These are phyloP conservation scores for Kwoniella mangroviensis DNA, from an alignment of 768 basidiomycete species.

Conservation along the genomic window DNA sequence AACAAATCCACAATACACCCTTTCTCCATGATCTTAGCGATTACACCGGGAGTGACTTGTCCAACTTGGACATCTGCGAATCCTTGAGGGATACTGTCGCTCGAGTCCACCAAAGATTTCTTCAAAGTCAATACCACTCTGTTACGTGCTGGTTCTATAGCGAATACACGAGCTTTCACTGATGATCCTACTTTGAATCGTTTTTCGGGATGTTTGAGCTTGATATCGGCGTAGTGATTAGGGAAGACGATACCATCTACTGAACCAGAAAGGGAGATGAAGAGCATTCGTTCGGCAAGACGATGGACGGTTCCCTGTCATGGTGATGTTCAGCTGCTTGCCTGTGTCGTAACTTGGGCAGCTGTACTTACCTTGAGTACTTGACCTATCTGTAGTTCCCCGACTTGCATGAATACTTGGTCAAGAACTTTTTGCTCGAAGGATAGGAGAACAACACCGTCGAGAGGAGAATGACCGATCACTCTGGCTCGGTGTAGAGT, in stretches of 20 bases:
- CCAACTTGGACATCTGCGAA: slow-evolving; percentile 74
- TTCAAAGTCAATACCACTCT: slow-evolving; percentile 87
- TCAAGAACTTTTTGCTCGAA: slow-evolving; percentile 79
- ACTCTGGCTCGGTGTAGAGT: slow-evolving; percentile 84
- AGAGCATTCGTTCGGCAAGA: slow-evolving; percentile 77
- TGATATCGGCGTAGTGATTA: slow-evolving; percentile 90
- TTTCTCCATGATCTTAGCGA: slow-evolving; percentile 81
- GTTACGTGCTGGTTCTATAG: slow-evolving; percentile 78
- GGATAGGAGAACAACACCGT: slow-evolving; percentile 86
- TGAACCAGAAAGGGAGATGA: slow-evolving; percentile 81
- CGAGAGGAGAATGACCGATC: slow-evolving; percentile 79
- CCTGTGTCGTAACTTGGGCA: neutral
- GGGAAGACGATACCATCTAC: slow-evolving; percentile 95
- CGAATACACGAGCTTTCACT: slow-evolving; percentile 85
- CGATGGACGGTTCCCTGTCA: slow-evolving; percentile 72
- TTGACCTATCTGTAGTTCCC: slow-evolving; percentile 83
- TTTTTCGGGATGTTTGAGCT: slow-evolving; percentile 89
- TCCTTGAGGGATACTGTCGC: slow-evolving; percentile 69
- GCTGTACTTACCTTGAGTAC: slow-evolving; percentile 69
- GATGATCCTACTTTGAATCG: slow-evolving; percentile 79
- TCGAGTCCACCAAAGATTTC: slow-evolving; percentile 82
- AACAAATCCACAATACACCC: slow-evolving; percentile 86
- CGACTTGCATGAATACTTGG: slow-evolving; percentile 81
- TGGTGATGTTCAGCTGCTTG: neutral
- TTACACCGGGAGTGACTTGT: slow-evolving; percentile 74